phyloP scores from a whole-genome alignment of 1,284 basidiomycete species.

The Ganoderma meredithae region DNA sequence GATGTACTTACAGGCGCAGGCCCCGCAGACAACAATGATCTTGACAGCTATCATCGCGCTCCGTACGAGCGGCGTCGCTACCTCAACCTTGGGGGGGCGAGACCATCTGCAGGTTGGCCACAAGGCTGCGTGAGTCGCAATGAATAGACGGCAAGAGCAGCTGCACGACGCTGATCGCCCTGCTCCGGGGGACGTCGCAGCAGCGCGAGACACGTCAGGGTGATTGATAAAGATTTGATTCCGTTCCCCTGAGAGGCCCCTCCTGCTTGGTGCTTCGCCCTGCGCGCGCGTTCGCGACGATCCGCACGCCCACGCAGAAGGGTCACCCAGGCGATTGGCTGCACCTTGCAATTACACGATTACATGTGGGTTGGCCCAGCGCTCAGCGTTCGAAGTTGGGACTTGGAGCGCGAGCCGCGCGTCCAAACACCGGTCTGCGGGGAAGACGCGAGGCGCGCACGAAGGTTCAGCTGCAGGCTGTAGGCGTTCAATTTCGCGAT shows the following conservation, averaged over 20 bases:
- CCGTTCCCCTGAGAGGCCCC: neutral
- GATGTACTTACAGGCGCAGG: neutral
- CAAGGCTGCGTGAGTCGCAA: neutral
- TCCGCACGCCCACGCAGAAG: neutral
- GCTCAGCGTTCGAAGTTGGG: neutral
- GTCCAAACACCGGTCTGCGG: neutral
- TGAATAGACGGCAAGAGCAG: too few relatives aligned
- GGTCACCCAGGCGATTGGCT: neutral
- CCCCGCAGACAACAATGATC: neutral
- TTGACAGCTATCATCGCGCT: neutral
- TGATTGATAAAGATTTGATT: conserved; percentile 1
- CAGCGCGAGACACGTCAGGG: conserved; percentile 6
- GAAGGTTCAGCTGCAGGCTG: neutral
- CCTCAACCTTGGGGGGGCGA: neutral
- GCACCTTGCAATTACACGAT: neutral
- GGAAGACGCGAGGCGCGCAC: conserved; percentile 3
- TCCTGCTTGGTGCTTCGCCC: neutral
- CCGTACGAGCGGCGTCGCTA: neutral
- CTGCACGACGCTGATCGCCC: neutral
- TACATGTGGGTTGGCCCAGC: neutral
- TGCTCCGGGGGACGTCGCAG: conserved; percentile 9
- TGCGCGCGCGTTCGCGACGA: neutral
- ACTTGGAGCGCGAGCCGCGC: neutral
- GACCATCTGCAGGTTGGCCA: neutral
- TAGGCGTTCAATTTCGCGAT: neutral